Conservation (phyloP, 345 rosid genomes). For the Citrus sp. region DNA sequence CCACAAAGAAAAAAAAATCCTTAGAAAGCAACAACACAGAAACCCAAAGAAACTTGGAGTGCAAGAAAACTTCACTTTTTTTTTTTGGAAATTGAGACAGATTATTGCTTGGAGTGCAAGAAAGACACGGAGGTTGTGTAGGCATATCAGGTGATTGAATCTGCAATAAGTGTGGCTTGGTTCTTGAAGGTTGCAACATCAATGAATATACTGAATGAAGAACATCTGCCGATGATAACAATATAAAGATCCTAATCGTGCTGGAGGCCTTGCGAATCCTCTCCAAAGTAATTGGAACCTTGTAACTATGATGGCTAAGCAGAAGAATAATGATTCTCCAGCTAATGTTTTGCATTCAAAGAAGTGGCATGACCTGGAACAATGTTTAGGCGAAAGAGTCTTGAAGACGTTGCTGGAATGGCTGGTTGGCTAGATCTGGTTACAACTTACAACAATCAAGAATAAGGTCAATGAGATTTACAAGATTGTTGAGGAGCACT, state of each 20-base stretch:
- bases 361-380: not conserved
- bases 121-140: not conserved
- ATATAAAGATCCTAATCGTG: conserved; percentile 17
- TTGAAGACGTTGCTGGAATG: conserved; percentile 4
- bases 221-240: conserved; percentile 11
- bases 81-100: not conserved
- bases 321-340: not conserved
- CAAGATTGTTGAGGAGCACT: conserved; percentile 7
- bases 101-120: no score
- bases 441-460: not conserved
- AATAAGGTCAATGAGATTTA: conserved; percentile 16
- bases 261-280: not conserved
- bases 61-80: not conserved
- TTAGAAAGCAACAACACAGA: not conserved
- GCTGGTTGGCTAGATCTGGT: conserved; percentile 7
- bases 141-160: conserved; percentile 5
- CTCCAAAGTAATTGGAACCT: conserved; percentile 1
- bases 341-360: not conserved
- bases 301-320: not conserved
- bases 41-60: not conserved
- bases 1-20: not conserved
- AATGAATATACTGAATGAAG: conserved; percentile 13
- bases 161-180: conserved; percentile 10
- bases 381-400: not conserved
- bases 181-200: conserved; percentile 5